Evolutionary conservation across 2,329 filamentous ascomycete species (phyloP).

Genomic region (Clarireedia paspali): DNA sequence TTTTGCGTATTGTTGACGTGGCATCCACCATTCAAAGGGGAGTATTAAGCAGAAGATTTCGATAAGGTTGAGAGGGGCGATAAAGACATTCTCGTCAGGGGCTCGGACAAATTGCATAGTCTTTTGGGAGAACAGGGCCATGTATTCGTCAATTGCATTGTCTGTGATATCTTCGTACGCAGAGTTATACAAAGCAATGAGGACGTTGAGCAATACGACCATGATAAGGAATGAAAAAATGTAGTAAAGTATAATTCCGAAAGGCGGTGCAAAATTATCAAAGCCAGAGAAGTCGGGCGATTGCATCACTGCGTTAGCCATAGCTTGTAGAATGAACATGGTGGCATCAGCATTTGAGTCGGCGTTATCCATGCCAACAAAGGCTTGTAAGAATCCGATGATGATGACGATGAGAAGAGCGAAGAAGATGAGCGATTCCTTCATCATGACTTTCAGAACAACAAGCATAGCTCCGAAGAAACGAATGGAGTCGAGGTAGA

Average conservation of each 20-base stretch:
- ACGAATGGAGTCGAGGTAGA: slow-evolving; percentile 87
- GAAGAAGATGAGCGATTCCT: slow-evolving; percentile 93
- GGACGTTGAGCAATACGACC: slow-evolving; percentile 87
- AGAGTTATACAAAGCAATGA: slow-evolving; percentile 95
- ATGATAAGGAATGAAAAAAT: slow-evolving; percentile 96
- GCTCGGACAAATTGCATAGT: slow-evolving; percentile 96
- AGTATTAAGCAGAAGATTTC: slow-evolving; percentile 74
- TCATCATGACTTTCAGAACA: slow-evolving; percentile 92
- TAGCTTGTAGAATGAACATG: slow-evolving; percentile 67
- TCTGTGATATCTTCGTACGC: slow-evolving; percentile 80
- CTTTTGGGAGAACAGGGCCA: slow-evolving; percentile 87
- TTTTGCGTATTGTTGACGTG: slow-evolving; percentile 61
- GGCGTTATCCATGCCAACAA: slow-evolving; percentile 81
- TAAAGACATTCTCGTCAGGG: slow-evolving; percentile 97
- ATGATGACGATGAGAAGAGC: slow-evolving; percentile 79
- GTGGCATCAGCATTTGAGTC: slow-evolving; percentile 64
- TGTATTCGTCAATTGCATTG: slow-evolving; percentile 89
- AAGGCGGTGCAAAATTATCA: slow-evolving; percentile 84
- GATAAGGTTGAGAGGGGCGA: slow-evolving; percentile 88
- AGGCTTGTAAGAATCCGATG: slow-evolving; percentile 84
- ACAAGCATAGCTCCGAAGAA: slow-evolving; percentile 99
- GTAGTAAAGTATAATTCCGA: slow-evolving; percentile 93
- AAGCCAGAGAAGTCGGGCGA: slow-evolving; percentile 85
- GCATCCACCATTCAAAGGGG: slow-evolving; percentile 94
- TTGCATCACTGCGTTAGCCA: slow-evolving; percentile 88